Percentiles rank a stretch among this genome's conserved stretches.
phyloP scores from a whole-genome alignment of 805 yeast species.

The Naumovozyma castellii region DNA sequence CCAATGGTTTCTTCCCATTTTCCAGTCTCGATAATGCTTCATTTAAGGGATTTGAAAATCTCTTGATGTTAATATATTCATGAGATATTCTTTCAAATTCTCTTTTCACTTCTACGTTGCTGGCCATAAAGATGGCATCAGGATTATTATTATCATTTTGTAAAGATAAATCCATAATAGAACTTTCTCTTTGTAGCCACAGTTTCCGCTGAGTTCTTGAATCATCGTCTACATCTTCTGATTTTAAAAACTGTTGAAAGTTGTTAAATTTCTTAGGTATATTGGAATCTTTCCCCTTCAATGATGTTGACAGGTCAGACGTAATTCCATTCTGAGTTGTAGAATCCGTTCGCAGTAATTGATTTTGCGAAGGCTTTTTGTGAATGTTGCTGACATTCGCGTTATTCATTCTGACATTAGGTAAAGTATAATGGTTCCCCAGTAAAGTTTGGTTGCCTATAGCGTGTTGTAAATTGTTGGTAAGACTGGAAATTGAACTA shows the following conservation, averaged over 20 bases:
- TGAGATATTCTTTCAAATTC: slow-evolving; percentile 71
- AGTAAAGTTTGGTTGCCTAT: slow-evolving; percentile 1
- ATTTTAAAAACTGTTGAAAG: slow-evolving; percentile 35
- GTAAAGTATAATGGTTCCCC: background rate
- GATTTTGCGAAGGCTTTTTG: slow-evolving; percentile 1
- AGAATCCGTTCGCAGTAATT: background rate
- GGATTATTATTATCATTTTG: slow-evolving; percentile 20
- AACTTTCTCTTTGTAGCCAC: slow-evolving; percentile 75
- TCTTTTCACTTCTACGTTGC: slow-evolving; percentile 51
- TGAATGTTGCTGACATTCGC: background rate
- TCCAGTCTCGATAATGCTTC: slow-evolving; percentile 50
- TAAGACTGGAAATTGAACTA: slow-evolving; percentile 26
- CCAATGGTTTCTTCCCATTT: slow-evolving; percentile 7
- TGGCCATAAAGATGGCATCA: slow-evolving; percentile 32
- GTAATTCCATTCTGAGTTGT: background rate
- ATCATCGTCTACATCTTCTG: slow-evolving; percentile 35
- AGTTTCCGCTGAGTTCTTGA: slow-evolving; percentile 76
- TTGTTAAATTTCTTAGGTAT: slow-evolving; percentile 21
- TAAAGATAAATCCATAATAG: slow-evolving; percentile 46
- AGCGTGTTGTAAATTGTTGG: slow-evolving; percentile 23
- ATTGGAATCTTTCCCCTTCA: background rate
- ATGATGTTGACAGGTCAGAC: background rate
- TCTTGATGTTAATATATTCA: slow-evolving; percentile 59
- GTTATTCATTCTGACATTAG: background rate
- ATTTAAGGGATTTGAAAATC: slow-evolving; percentile 61